A percentile compares a stretch with the other conserved stretches of the same genome.
These are phyloP conservation scores for Thalassia testudinum DNA, from an alignment of 116 monocot species.

Conservation along the genomic window DNA sequence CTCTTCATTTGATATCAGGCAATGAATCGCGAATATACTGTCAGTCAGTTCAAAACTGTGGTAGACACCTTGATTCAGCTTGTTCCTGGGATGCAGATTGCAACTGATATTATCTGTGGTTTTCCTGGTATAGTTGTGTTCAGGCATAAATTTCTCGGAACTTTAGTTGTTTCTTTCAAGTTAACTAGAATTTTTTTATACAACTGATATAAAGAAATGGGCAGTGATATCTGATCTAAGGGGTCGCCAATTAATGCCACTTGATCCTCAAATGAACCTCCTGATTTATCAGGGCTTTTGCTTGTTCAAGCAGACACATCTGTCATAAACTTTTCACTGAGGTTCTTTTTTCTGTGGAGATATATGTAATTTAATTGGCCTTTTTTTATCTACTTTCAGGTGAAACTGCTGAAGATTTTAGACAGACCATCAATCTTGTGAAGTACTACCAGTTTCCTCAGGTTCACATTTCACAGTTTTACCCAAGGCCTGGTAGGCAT, in stretches of 20 bases:
- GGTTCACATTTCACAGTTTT: constrained; percentile 98
- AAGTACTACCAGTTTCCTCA: constrained; percentile 86
- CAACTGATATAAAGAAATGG: too few relatives aligned
- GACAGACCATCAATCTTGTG: constrained; percentile 50
- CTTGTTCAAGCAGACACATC: too few relatives aligned
- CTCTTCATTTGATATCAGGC: constrained; percentile 31
- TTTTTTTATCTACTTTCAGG: constrained; percentile 40
- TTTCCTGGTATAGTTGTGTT: constrained; percentile 95
- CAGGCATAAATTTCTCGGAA: neutral
- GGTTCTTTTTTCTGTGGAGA: too few relatives aligned
- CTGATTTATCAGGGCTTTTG: too few relatives aligned
- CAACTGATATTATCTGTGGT: constrained; percentile 98
- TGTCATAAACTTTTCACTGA: too few relatives aligned
- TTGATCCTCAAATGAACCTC: too few relatives aligned
- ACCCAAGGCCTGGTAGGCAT: constrained; percentile 77
- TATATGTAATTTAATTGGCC: too few relatives aligned
- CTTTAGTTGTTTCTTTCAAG: too few relatives aligned
- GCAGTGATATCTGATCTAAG: too few relatives aligned
- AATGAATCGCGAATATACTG: constrained; percentile 97
- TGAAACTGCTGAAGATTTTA: constrained; percentile 90
- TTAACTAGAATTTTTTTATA: too few relatives aligned
- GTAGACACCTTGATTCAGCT: constrained; percentile 74
- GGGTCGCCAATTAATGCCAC: too few relatives aligned
- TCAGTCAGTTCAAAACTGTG: constrained; percentile 75
- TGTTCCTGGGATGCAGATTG: constrained; percentile 98